Evolutionary conservation across 225 moss, liverwort and hornwort species (phyloP).

Genomic region (Sphagnum tenellum): DNA sequence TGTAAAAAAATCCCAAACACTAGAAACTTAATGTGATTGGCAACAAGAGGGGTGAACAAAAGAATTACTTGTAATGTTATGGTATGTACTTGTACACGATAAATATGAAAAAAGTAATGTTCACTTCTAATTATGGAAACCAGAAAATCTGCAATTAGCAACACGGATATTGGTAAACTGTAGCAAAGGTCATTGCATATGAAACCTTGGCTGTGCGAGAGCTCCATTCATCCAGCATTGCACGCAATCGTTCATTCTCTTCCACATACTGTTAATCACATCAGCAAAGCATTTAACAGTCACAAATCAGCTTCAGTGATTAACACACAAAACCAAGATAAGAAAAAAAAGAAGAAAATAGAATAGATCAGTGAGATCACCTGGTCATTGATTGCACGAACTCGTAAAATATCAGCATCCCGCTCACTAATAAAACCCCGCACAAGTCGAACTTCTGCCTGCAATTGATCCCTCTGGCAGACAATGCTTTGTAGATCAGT

Average conservation of each 20-base stretch:
- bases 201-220: slow-evolving; percentile 80
- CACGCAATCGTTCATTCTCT: slow-evolving; percentile 80
- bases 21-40: too few relatives aligned
- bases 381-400: slow-evolving; percentile 74
- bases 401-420: slow-evolving; percentile 69
- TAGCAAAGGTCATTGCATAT: not conserved
- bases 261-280: slow-evolving; percentile 57
- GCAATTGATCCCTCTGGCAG: slow-evolving; percentile 78
- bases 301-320: not conserved
- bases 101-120: too few relatives aligned
- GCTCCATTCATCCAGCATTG: slow-evolving; percentile 98
- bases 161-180: not conserved
- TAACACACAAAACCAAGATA: not conserved
- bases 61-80: too few relatives aligned
- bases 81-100: too few relatives aligned
- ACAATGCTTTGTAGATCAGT: not conserved
- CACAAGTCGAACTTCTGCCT: slow-evolving; percentile 70
- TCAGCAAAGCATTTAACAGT: not conserved
- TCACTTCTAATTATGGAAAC: not conserved
- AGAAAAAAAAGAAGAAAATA: not conserved
- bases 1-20: too few relatives aligned
- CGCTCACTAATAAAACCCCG: slow-evolving; percentile 72
- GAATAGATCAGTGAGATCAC: slow-evolving; percentile 11
- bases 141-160: too few relatives aligned
- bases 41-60: too few relatives aligned